Base-by-base conservation (phyloP, 2,329 filamentous ascomycete species). In the Xylaria sp. region DNA sequence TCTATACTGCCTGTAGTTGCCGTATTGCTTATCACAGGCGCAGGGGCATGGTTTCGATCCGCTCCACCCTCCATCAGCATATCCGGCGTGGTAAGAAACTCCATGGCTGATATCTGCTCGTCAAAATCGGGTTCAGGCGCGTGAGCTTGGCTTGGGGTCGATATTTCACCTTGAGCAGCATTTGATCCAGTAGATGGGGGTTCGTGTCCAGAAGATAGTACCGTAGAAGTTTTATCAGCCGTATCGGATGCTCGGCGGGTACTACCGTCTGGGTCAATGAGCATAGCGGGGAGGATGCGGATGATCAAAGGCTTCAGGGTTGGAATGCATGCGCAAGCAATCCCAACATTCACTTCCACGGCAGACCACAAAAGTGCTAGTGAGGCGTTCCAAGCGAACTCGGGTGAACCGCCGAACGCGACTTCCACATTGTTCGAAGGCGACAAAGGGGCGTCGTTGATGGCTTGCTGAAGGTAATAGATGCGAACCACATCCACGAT, bases 281-380 rank as follows among this genome's bases (percentile, higher is more conserved):
- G 72, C 78, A 87, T 84, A 19, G 79, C 75, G 2, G 85, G 85
- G n/a, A 87, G 75, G 54, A 87, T 80, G 61, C 82, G 82, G 66
- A 91, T 85, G 57, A 94, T 87, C 6, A 98, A 80, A 1, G 94
- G 93, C 73, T 97, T 97, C 64, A 97, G 79, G 0, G 90, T 94
- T 8, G 94, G 94, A n/a, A 97, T 90, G 70, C 93, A 97, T 41
- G 90, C 93, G 72, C 92, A 96, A 66, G 93, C 89, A 68, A 97
- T 93, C 17, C 92, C 93, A 1, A 96, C 82, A 67, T 96, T 95
- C 71, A 97, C 92, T 75, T 97, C 93, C 55, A 97, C 87, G 11
- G 90, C 90, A 15, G 91, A 94, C 94, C 93, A 98, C 91, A 97
- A 94, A 72, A 96, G 89, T 0, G 92, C 91, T 4, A 93, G 78